Percentiles rank a stretch among this genome's conserved stretches.
These are phyloP conservation scores for Ajuga reptans DNA, from an alignment of 305 asterid species.

Conservation along the genomic window DNA sequence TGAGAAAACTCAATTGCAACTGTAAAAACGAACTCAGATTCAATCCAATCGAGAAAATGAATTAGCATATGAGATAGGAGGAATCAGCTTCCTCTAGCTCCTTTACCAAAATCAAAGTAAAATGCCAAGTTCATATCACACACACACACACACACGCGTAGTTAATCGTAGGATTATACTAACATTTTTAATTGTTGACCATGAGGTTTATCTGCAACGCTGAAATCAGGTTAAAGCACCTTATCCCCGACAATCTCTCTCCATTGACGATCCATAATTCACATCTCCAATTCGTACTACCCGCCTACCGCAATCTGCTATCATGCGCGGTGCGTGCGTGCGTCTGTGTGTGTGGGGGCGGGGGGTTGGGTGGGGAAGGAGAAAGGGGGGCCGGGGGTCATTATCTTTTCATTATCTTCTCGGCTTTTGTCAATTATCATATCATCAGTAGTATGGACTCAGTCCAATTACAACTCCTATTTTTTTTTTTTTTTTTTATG, in stretches of 20 bases:
- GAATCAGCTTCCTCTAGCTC: neutral
- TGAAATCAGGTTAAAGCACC: constrained; percentile 3
- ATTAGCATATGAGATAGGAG: neutral
- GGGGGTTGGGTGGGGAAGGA: neutral
- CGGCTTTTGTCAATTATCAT: constrained; percentile 30
- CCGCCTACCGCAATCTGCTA: constrained; percentile 4
- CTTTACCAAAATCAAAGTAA: neutral
- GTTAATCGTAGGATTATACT: too few relatives aligned
- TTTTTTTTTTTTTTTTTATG: too few relatives aligned
- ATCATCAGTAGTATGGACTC: constrained; percentile 24
- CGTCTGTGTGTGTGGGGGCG: neutral
- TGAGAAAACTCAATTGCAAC: neutral
- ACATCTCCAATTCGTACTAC: constrained; percentile 4
- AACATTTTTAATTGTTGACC: neutral
- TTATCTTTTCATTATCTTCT: constrained; percentile 35
- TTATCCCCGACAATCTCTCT: neutral
- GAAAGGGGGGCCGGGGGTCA: constrained; percentile 21
- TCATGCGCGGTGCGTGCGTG: neutral
- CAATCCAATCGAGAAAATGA: neutral
- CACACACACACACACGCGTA: neutral
- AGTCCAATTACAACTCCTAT: neutral
- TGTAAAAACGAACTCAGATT: neutral
- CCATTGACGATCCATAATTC: constrained; percentile 24
- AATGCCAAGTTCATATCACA: neutral
- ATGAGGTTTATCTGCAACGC: constrained; percentile 2